Percentiles rank a stretch among this genome's conserved stretches.
Conservation (phyloP, 768 basidiomycete species). For the Xerocomus spinulosus region DNA sequence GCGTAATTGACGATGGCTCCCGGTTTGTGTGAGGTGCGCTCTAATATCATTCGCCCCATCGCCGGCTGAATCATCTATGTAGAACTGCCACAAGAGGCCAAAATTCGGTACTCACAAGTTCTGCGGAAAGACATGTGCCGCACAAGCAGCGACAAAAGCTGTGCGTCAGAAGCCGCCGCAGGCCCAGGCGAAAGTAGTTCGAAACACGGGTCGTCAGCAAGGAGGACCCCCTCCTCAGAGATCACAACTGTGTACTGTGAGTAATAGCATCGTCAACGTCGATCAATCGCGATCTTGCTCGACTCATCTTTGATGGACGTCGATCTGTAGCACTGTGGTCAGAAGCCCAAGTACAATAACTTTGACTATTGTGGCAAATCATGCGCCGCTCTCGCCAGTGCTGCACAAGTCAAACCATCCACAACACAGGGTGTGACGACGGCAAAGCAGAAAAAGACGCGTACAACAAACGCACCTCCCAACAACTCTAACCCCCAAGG, state of each 20-base stretch:
- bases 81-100: conserved; percentile 55
- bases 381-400: conserved; percentile 49
- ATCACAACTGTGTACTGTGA: conserved; percentile 26
- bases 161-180: conserved; percentile 12
- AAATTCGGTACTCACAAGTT: conserved; percentile 52
- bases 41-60: not conserved
- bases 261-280: conserved; percentile 16
- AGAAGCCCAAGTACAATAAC: conserved; percentile 56
- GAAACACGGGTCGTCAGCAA: conserved; percentile 9
- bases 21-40: conserved; percentile 29
- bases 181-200: conserved; percentile 7
- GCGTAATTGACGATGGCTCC: conserved; percentile 25
- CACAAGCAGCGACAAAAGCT: conserved; percentile 33
- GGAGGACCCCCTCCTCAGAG: conserved; percentile 16
- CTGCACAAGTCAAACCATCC: conserved; percentile 17
- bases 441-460: conserved; percentile 20
- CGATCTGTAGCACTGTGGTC: conserved; percentile 43
- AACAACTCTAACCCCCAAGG: not conserved
- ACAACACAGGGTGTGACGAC: conserved; percentile 9
- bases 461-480: conserved; percentile 6
- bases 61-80: not conserved
- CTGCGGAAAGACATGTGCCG: conserved; percentile 53
- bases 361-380: conserved; percentile 64
- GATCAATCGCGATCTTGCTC: conserved; percentile 27
- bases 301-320: conserved; percentile 19